Base-by-base conservation (phyloP, 176 grass and related monocot species). In the Luzula sylvatica region DNA sequence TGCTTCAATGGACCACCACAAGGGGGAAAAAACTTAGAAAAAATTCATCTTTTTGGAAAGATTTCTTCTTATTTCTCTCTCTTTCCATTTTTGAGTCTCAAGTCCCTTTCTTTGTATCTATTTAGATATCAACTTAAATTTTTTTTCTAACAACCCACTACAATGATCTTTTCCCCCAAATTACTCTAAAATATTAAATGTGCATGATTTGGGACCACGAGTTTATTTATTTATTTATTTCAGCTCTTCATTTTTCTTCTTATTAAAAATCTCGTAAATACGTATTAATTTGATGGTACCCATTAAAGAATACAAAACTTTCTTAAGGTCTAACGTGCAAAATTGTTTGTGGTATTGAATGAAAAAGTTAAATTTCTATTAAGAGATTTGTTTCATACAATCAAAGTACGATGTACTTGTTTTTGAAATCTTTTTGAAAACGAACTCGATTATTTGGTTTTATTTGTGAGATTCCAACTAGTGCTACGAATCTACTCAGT, bases 131-230 rank as follows among this genome's bases (percentile, higher is more conserved):
- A 14, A 13, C 26, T 64, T 20, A 7, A 64, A n/a, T n/a, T n/a
- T n/a, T n/a, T n/a, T n/a, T n/a, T 35, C 23, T 60, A 44, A 21
- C 56, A 5, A 26, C 42, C 56, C 39, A 16, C 58, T 42, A 23
- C n/a, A 24, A 46, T 39, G 32, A 46, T 23, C 21, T 61, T 61
- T 46, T 61, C 6, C 39, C 39, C 20, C 8, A 48, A 64, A 29
- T 48, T 63, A 46, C 28, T 47, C 23, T 11, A 46, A 63, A 63
- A 64, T n/a, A n/a, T 64, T 64, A 48, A 63, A 48, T 64, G 43
- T 23, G 29, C 15, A 24, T 48, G 26, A 18, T 14, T 32, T 27
- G 14, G 42, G 59, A 35, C 59, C 59, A 49, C 24, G 13, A 46
- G 26, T 47, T 48, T 48, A 48, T 23, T 2, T 49, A 24, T 64